These are phyloP conservation scores for Neoboletus subvelutipes DNA, from an alignment of 768 basidiomycete species.

Conservation along the genomic window DNA sequence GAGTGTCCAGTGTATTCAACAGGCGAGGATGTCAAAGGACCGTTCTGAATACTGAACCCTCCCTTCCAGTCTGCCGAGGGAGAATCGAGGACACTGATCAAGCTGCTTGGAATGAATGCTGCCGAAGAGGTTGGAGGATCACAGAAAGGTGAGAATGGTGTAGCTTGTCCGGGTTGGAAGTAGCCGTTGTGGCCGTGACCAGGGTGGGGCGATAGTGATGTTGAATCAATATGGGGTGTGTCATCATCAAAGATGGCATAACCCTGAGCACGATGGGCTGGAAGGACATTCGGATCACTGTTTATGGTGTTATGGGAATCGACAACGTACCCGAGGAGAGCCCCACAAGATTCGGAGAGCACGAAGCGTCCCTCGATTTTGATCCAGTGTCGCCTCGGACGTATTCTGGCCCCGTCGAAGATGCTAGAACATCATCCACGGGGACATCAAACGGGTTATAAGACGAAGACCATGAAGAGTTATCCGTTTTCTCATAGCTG, in stretches of 20 bases:
- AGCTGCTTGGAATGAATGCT: constrained; percentile 54
- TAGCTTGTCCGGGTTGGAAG: constrained; percentile 18
- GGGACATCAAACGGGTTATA: constrained; percentile 33
- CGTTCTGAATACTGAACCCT: constrained; percentile 14
- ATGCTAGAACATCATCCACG: constrained; percentile 18
- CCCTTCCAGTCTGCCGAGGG: constrained; percentile 57
- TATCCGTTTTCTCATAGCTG: constrained; percentile 17
- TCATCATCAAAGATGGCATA: constrained; percentile 44
- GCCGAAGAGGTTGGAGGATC: constrained; percentile 43
- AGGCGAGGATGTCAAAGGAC: constrained; percentile 40
- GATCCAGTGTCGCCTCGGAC: constrained; percentile 6
- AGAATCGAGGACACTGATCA: constrained; percentile 47
- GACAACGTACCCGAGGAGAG: constrained; percentile 34
- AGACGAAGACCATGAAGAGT: constrained; percentile 24
- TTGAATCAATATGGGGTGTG: constrained; percentile 30
- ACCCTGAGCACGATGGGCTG: constrained; percentile 35
- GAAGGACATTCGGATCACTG: constrained; percentile 9
- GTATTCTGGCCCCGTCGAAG: constrained; percentile 16
- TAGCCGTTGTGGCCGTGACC: constrained; percentile 14
- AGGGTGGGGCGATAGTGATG: constrained; percentile 11
- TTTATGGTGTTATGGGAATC: constrained; percentile 17
- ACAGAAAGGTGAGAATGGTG: constrained; percentile 55
- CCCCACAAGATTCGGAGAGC: constrained; percentile 30
- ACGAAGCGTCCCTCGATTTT: constrained; percentile 15
- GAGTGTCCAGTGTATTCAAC: constrained; percentile 37